Conservation (phyloP, 2,329 filamentous ascomycete genomes). For the Aspergillus quadrilineatus region DNA sequence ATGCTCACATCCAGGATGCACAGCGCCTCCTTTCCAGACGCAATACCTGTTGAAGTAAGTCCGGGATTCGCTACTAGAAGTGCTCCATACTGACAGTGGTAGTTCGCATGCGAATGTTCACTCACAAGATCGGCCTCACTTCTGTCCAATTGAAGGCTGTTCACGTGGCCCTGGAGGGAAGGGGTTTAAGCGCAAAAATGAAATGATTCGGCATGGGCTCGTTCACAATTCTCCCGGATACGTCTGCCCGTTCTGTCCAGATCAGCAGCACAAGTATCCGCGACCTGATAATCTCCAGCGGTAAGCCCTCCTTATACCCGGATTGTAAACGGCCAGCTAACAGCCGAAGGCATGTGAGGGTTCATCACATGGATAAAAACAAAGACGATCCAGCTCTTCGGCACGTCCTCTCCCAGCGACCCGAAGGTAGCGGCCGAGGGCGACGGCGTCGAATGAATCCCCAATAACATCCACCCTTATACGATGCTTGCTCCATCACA, state of each 20-base stretch:
- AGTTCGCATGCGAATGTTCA: constrained; percentile 61
- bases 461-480: constrained; percentile 15
- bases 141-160: constrained; percentile 60
- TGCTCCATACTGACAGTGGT: constrained; percentile 3
- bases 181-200: constrained; percentile 68
- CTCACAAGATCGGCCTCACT: constrained; percentile 62
- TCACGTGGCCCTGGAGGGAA: constrained; percentile 61
- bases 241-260: constrained; percentile 92
- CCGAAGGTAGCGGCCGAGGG: constrained; percentile 79
- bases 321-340: background rate
- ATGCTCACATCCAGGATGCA: constrained; percentile 58
- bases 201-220: constrained; percentile 74
- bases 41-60: constrained; percentile 65
- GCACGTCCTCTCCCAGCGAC: constrained; percentile 80
- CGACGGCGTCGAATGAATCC: constrained; percentile 62
- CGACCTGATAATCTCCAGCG: constrained; percentile 93
- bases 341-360: constrained; percentile 71
- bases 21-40: constrained; percentile 60
- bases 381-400: constrained; percentile 80
- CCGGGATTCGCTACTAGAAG: background rate
- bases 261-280: constrained; percentile 90
- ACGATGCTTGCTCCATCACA: background rate
- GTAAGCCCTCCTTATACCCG: constrained; percentile 56
- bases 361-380: constrained; percentile 85
- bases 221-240: constrained; percentile 95